Conservation (phyloP, 169 alveolate species). For the Eimeria sp. region DNA sequence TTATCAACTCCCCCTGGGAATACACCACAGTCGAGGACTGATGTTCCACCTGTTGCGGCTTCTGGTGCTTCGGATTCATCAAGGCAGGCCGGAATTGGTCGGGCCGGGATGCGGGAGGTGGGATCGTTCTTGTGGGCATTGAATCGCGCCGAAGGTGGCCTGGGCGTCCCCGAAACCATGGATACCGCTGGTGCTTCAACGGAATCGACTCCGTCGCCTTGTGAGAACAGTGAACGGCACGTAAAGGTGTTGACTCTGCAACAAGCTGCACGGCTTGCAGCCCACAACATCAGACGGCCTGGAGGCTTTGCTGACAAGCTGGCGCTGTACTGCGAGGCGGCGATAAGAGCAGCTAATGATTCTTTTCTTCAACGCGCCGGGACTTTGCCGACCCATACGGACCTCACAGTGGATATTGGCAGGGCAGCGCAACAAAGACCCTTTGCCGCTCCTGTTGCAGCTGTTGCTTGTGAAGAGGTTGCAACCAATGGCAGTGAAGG, state of each 20-base stretch:
- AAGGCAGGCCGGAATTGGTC: slow-evolving; percentile 4
- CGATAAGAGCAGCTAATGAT: slow-evolving; percentile 46
- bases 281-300: slow-evolving; percentile 18
- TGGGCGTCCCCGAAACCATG: slow-evolving; percentile 4
- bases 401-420: neutral
- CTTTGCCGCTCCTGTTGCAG: neutral
- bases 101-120: slow-evolving; percentile 53
- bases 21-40: neutral
- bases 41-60: neutral
- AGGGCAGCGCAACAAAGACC: neutral
- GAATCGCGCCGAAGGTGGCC: slow-evolving; percentile 47
- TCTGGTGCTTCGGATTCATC: neutral
- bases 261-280: slow-evolving; percentile 36
- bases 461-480: neutral
- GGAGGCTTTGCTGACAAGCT: slow-evolving; percentile 67
- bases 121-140: slow-evolving; percentile 57
- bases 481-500: neutral
- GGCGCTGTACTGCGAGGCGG: slow-evolving; percentile 58
- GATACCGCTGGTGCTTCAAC: neutral
- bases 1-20: neutral
- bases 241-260: slow-evolving; percentile 6
- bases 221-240: neutral
- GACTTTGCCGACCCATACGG: neutral
- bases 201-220: neutral
- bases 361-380: slow-evolving; percentile 17